phyloP scores from a whole-genome alignment of 164 flowering plant species.

The Paratinospora sagittata region DNA sequence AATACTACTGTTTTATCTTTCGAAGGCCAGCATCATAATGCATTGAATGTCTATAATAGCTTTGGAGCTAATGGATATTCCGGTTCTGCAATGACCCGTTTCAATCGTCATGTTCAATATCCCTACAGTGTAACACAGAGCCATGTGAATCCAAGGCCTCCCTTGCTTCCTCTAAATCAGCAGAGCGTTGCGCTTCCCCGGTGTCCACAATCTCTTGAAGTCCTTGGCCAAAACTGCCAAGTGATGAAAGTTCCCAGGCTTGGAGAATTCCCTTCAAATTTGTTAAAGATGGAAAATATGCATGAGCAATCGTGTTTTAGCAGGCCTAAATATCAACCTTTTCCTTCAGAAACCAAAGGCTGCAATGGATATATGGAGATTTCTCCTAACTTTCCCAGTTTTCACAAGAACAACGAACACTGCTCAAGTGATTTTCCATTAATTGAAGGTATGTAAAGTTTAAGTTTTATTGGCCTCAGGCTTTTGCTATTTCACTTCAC shows the following conservation, averaged over 20 bases:
- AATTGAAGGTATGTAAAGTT: no score
- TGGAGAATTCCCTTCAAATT: conserved; percentile 1
- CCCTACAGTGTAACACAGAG: no score
- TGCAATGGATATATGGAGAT: not conserved
- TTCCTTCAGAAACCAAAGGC: not conserved
- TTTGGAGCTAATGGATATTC: no score
- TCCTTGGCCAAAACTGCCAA: conserved; percentile 5
- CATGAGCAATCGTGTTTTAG: conserved; percentile 2
- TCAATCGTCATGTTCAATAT: no score
- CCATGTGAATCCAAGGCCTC: no score
- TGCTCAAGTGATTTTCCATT: conserved; percentile 3
- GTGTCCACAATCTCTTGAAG: not conserved
- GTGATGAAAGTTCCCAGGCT: conserved; percentile 7
- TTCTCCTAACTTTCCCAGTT: not conserved
- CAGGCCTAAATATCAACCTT: conserved; percentile 6
- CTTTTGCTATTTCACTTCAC: no score
- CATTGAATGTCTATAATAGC: no score
- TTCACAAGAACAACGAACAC: conserved; percentile 1
- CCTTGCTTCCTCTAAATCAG: no score
- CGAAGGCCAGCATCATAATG: no score
- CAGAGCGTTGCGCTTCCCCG: no score
- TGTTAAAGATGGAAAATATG: conserved; percentile 9
- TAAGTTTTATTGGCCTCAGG: no score
- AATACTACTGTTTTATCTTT: conserved; percentile 1
- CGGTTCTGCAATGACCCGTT: no score